Evolutionary conservation across 164 flowering plant genomes (phyloP).

Genomic region (Akebia trifoliata): DNA sequence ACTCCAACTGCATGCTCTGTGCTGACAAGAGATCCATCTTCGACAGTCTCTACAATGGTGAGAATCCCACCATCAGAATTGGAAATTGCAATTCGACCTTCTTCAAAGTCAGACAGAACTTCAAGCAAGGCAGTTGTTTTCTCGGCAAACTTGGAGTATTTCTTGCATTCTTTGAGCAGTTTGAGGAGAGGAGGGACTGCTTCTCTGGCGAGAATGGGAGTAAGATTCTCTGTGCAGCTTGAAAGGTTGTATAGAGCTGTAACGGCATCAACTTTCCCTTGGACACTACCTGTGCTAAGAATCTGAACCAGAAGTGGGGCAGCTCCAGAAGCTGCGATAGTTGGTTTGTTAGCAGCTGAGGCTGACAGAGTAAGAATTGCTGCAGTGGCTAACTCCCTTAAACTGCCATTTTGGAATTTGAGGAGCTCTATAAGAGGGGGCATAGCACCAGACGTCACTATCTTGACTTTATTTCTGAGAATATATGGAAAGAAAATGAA

Average conservation of each 20-base stretch:
- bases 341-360: conserved; percentile 51
- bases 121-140: conserved; percentile 69
- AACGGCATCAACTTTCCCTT: conserved; percentile 75
- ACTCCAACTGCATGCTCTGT: conserved; percentile 70
- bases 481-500: not conserved
- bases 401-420: conserved; percentile 35
- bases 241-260: conserved; percentile 73
- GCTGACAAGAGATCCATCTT: conserved; percentile 72
- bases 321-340: conserved; percentile 58
- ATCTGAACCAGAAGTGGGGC: conserved; percentile 58
- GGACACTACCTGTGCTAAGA: conserved; percentile 57
- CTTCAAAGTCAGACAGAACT: conserved; percentile 47
- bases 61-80: conserved; percentile 50
- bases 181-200: conserved; percentile 59
- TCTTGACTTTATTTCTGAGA: conserved; percentile 64
- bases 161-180: conserved; percentile 75
- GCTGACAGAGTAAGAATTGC: conserved; percentile 72
- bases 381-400: conserved; percentile 69
- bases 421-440: conserved; percentile 68
- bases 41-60: conserved; percentile 68
- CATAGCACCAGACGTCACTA: conserved; percentile 62
- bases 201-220: conserved; percentile 37
- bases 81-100: conserved; percentile 52
- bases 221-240: conserved; percentile 33
- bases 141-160: conserved; percentile 78